Evolutionary conservation across 805 yeast genomes (phyloP).

Genomic region (Pichia phayaonensis): DNA sequence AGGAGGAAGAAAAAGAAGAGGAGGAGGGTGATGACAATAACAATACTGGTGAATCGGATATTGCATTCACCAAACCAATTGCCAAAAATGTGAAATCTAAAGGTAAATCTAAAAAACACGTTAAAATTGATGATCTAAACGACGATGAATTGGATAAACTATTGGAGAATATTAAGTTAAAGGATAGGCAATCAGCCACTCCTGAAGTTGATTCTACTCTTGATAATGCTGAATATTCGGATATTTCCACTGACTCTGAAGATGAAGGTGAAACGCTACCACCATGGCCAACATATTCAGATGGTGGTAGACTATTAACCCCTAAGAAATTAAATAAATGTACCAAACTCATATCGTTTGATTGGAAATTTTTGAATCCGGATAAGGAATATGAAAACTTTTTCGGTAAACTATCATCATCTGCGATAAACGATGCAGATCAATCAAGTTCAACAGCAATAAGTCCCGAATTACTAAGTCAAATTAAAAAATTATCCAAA

Average conservation of each 20-base stretch:
- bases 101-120: not conserved
- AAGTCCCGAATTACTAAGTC: conserved; percentile 60
- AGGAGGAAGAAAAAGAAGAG: not conserved
- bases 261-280: conserved; percentile 11
- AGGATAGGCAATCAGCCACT: conserved; percentile 12
- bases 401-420: conserved; percentile 64
- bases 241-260: conserved; percentile 27
- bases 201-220: conserved; percentile 10
- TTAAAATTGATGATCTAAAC: conserved; percentile 6
- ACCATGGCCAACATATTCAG: conserved; percentile 19
- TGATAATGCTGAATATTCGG: conserved; percentile 20
- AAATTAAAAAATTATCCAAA: conserved; percentile 48
- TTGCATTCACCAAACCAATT: not conserved
- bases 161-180: conserved; percentile 33
- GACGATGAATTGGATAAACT: conserved; percentile 47
- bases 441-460: conserved; percentile 63
- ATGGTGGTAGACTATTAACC: conserved; percentile 36
- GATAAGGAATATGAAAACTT: conserved; percentile 64
- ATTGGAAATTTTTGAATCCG: conserved; percentile 55
- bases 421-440: conserved; percentile 67
- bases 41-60: not conserved
- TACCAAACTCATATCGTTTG: conserved; percentile 36
- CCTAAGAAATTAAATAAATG: conserved; percentile 34
- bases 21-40: not conserved
- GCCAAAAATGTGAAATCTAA: not conserved